These are phyloP conservation scores for Straminergon stramineum DNA, from an alignment of 225 moss, liverwort and hornwort species.

Conservation along the genomic window DNA sequence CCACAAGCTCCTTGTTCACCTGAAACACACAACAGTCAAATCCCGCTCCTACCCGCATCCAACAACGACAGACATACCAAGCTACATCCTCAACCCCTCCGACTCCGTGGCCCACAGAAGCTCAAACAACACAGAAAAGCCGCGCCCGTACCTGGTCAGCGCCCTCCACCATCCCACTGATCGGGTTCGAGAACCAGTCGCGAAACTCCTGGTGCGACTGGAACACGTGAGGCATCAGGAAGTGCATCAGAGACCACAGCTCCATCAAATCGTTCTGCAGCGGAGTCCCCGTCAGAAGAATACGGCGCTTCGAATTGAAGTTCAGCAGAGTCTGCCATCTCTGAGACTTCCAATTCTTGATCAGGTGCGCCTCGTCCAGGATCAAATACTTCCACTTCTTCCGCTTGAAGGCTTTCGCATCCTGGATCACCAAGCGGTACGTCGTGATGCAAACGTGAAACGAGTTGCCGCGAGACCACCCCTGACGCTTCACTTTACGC, in stretches of 20 bases:
- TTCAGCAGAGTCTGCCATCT: conserved; percentile 97
- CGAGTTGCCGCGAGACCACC: conserved; percentile 90
- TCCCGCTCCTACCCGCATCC: background rate
- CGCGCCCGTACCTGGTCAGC: conserved; percentile 51
- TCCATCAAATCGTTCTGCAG: conserved; percentile 99
- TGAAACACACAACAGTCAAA: background rate
- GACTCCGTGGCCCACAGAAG: background rate
- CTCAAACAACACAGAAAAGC: background rate
- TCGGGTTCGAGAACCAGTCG: conserved; percentile 99
- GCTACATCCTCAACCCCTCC: background rate
- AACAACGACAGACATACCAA: background rate
- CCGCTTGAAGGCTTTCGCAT: conserved; percentile 94
- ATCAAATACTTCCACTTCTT: conserved; percentile 99
- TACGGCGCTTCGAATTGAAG: conserved; percentile 94
- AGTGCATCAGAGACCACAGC: conserved; percentile 99
- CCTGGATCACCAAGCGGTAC: conserved; percentile 92
- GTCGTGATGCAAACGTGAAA: conserved; percentile 99
- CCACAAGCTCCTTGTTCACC: conserved; percentile 96
- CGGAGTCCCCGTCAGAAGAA: conserved; percentile 90
- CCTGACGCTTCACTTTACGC: conserved; percentile 87
- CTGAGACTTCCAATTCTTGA: conserved; percentile 99
- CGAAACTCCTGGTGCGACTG: conserved; percentile 97
- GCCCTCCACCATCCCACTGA: conserved; percentile 98
- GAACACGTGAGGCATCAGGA: conserved; percentile 97
- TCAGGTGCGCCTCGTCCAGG: conserved; percentile 95